phyloP scores from a whole-genome alignment of 2,329 filamentous ascomycete genomes.

The Didymella segeticola region DNA sequence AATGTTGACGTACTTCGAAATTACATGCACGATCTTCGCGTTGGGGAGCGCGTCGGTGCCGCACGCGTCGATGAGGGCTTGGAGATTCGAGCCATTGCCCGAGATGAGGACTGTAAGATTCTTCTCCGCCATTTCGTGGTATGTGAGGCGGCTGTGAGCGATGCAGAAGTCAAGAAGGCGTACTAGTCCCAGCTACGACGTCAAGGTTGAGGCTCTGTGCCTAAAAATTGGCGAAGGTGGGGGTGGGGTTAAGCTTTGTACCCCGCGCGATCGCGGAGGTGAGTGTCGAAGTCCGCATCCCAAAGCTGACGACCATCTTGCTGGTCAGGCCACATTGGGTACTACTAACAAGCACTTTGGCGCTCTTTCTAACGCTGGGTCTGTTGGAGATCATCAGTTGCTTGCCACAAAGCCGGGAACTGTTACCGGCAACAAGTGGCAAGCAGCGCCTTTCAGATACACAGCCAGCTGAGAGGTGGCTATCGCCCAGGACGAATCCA shows the following conservation, averaged over 20 bases:
- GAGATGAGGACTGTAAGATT: conserved; percentile 68
- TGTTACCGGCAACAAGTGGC: too few relatives aligned
- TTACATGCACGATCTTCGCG: conserved; percentile 66
- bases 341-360: too few relatives aligned
- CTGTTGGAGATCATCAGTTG: too few relatives aligned
- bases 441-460: too few relatives aligned
- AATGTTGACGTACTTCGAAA: conserved; percentile 55
- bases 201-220: neutral
- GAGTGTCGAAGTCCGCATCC: conserved; percentile 7
- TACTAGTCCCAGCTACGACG: neutral
- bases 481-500: too few relatives aligned
- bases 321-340: too few relatives aligned
- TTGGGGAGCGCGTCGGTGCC: conserved; percentile 57
- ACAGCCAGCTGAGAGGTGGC: too few relatives aligned
- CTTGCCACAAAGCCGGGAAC: too few relatives aligned
- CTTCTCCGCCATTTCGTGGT: conserved; percentile 33
- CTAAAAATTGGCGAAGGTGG: conserved; percentile 33
- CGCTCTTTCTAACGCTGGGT: too few relatives aligned
- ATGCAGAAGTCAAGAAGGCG: neutral
- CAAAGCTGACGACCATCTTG: neutral
- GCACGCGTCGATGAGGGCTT: conserved; percentile 73
- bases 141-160: neutral
- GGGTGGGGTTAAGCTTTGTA: conserved; percentile 34
- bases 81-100: conserved; percentile 76
- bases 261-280: conserved; percentile 23